Evolutionary conservation across 2,329 filamentous ascomycete species (phyloP).

Genomic region (Colletotrichum theobromicola): DNA sequence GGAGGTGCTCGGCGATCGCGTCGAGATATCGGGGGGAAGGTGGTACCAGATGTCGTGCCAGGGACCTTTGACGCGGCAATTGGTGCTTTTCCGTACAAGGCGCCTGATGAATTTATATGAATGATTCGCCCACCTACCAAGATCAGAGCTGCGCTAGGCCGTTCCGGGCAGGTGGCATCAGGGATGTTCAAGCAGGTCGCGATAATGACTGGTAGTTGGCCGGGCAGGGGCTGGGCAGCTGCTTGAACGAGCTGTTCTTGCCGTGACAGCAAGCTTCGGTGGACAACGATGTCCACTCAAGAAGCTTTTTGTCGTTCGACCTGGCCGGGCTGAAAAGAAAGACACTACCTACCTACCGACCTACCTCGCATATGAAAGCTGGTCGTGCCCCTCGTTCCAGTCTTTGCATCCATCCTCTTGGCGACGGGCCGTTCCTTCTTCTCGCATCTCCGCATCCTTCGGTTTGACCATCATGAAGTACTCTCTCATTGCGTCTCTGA

Average conservation of each 20-base stretch:
- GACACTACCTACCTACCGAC: too few relatives aligned
- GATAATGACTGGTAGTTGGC: background rate
- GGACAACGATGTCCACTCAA: background rate
- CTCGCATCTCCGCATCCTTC: background rate
- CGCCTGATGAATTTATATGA: background rate
- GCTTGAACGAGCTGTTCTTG: background rate
- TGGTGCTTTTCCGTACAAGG: background rate
- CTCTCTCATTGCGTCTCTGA: constrained; percentile 11
- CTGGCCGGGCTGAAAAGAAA: background rate
- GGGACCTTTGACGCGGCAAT: background rate
- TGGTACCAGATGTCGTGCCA: background rate
- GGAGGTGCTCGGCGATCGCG: background rate
- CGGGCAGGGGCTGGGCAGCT: background rate
- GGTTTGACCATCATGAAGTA: constrained; percentile 5
- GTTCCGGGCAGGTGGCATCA: background rate
- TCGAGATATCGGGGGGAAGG: background rate
- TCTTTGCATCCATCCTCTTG: background rate
- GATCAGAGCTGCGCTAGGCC: background rate
- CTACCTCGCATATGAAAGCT: background rate
- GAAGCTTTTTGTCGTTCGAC: background rate
- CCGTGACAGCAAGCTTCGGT: background rate
- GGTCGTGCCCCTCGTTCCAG: background rate
- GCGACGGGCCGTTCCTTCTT: background rate
- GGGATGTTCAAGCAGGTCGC: background rate
- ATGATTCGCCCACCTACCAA: background rate